Evolutionary conservation across 805 yeast genomes (phyloP), one percentile per base, ranked within the genome.

Genomic region (Clavispora carvajalis): DNA sequence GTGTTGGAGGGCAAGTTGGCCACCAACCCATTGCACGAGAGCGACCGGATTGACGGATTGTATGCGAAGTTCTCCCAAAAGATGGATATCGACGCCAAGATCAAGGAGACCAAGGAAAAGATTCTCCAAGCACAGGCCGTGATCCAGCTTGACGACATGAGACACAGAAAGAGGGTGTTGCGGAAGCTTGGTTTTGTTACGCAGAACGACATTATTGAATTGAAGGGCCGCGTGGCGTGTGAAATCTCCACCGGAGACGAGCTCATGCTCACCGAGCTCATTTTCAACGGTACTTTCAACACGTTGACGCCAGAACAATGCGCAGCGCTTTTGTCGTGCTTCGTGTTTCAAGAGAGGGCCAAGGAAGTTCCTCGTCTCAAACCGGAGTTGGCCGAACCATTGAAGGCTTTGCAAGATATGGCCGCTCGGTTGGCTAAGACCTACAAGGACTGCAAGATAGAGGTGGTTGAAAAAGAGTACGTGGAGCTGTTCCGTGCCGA

Each of bases 141-240:
- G 13, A 82, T 91, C 51, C 99, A 93, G 63, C 69, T 93, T 56
- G 98, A 93, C 58, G 98, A 93, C 60, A 73, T 93, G 57, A 88
- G 85, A 60, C 87, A 86, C 58, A 82, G 99, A 54, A 91, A 89
- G 62, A 76, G 98, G 54, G 98, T 95, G 1, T 69, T 93, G 52
- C 80, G 98, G 61, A 79, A 96, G 57, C 74, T 93, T 28, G 97
- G 93, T 0, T 93, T 93, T 67, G 82, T 90, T 30, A 82, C 95
- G 2, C 81, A 80, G 39, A 75, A 78, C 47, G 99, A 93, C 62
- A 82, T 93, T 46, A 95, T 93, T 48, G 97, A 93, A 60, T 73
- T 93, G 54, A 93, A 93, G 64, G 99, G 99, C 41, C 78, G 98
- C 59, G 98, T 93, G 41, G 97, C 96, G 0, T 91, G 98, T 63